A percentile compares a stretch with the other conserved stretches of the same genome.
Evolutionary conservation across 768 basidiomycete genomes (phyloP).

Genomic region (Lyophyllum atratum): DNA sequence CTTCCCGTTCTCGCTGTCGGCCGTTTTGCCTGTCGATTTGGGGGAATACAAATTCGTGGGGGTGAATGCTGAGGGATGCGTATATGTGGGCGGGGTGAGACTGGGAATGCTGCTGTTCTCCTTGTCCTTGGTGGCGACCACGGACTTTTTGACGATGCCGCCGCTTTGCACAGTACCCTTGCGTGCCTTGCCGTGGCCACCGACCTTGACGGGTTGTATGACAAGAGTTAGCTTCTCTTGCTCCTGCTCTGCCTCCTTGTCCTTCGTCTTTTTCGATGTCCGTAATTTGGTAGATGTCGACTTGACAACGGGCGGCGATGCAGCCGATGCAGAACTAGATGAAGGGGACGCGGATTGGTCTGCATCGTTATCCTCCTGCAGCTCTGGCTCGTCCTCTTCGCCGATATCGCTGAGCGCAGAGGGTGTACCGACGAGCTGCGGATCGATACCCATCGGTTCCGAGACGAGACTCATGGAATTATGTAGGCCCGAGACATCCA

Average conservation of each 20-base stretch:
- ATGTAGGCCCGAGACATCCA: constrained; percentile 10
- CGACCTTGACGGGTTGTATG: constrained; percentile 56
- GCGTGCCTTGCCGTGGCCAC: constrained; percentile 60
- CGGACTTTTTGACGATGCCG: constrained; percentile 64
- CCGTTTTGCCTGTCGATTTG: constrained; percentile 3
- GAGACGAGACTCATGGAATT: constrained; percentile 10
- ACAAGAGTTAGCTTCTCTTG: constrained; percentile 43
- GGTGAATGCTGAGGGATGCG: constrained; percentile 13
- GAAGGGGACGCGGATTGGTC: constrained; percentile 15
- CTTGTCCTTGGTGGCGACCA: constrained; percentile 30
- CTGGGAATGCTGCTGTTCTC: constrained; percentile 27
- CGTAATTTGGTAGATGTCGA: constrained; percentile 9
- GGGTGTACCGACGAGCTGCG: constrained; percentile 74
- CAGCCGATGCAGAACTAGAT: constrained; percentile 2
- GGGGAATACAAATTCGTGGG: constrained; percentile 19
- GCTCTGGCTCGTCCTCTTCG: constrained; percentile 31
- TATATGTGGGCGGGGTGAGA: constrained; percentile 17
- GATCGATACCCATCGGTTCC: constrained; percentile 55
- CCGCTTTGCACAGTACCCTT: constrained; percentile 74
- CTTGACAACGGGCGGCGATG: constrained; percentile 15
- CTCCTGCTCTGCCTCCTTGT: constrained; percentile 26
- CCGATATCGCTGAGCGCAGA: constrained; percentile 41
- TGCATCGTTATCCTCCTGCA: constrained; percentile 20
- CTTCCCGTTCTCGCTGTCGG: constrained; percentile 22
- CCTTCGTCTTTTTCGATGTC: constrained; percentile 9